Evolutionary conservation across 2,329 filamentous ascomycete genomes (phyloP), one percentile per base, ranked within the genome.

Genomic region (Aspergillus sp.): DNA sequence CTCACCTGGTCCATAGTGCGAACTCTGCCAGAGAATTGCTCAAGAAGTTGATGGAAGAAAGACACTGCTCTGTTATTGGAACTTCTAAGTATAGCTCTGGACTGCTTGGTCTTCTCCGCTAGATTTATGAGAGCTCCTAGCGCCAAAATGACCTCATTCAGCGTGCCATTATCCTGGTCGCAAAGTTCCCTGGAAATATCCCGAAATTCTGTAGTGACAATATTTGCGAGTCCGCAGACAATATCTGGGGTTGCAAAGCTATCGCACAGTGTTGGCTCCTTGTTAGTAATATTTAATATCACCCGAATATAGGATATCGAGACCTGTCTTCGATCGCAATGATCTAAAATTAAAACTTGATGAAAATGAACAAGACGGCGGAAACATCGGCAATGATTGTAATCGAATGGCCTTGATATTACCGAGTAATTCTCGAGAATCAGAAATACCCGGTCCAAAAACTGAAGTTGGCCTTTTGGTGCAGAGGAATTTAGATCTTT

Each of bases 81-180:
- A 60, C 70, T 60, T 68, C 84, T 63, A 72, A 82, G 68, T 73
- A 78, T 60, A 67, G 77, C 72, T 53, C 87, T 81, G 12, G 89
- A 87, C 21, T 80, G 72, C 15, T 86, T 79, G 67, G 87, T 91
- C 69, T 91, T 88, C 71, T 96, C 92, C 8, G 90, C 85, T 55
- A 97, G 84, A 68, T 97, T 97, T 73, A 96, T 96, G 74, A 93
- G 84, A 21, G 91, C 85, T 0, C 91, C 93, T 40, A 96, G 79
- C 52, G 90, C 84, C 43, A 97, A 81, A 49, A 96, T 84, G 14
- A 96, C 81, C 49, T 85, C 83, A 64, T 96, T 89, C 53, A 93
- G 78, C 9, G 89, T 75, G 8, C 79, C 78, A 51, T 81, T 80
- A n/a, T 84, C 79, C 31, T 77, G 73, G 11, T 60, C 53, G 40